These are phyloP conservation scores for Babesia caballi DNA, from an alignment of 169 alveolate species.

Conservation along the genomic window DNA sequence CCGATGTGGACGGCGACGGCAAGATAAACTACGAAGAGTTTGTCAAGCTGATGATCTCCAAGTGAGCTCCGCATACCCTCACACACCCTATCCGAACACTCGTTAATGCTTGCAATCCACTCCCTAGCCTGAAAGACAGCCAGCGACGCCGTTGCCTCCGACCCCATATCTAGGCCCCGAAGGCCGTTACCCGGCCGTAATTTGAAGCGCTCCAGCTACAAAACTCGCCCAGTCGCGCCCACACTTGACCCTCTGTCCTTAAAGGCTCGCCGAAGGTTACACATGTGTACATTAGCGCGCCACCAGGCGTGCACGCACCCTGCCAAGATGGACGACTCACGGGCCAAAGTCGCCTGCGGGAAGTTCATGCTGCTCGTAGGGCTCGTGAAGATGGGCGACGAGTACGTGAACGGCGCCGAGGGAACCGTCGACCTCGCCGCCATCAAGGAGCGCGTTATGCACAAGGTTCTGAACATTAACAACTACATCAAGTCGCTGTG, in stretches of 20 bases:
- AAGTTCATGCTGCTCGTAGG: slow-evolving; percentile 59
- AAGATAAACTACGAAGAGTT: slow-evolving; percentile 97
- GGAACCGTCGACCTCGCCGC: slow-evolving; percentile 14
- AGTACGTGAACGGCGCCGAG: slow-evolving; percentile 31
- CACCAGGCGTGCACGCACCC: not conserved
- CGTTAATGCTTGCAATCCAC: not conserved
- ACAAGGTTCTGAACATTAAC: slow-evolving; percentile 56
- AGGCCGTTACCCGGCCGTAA: too few species aligned
- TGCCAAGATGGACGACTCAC: slow-evolving; percentile 13
- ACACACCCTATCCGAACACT: not conserved
- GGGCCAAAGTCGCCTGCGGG: slow-evolving; percentile 25
- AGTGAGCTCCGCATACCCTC: slow-evolving; percentile 64
- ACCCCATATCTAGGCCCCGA: slow-evolving; percentile 3
- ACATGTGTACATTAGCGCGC: slow-evolving; percentile 2
- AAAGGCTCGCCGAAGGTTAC: too few species aligned
- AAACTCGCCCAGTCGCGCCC: too few species aligned
- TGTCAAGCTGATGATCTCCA: slow-evolving; percentile 96
- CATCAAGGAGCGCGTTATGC: slow-evolving; percentile 61
- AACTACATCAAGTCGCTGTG: slow-evolving; percentile 53
- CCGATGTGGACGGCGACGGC: slow-evolving; percentile 99
- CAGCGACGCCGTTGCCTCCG: not conserved
- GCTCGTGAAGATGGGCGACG: slow-evolving; percentile 37
- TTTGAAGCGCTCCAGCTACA: too few species aligned
- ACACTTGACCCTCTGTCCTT: too few species aligned
- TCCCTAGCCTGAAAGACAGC: not conserved